Conservation (phyloP, 306 rosid species). For the Cicer judaicum region DNA sequence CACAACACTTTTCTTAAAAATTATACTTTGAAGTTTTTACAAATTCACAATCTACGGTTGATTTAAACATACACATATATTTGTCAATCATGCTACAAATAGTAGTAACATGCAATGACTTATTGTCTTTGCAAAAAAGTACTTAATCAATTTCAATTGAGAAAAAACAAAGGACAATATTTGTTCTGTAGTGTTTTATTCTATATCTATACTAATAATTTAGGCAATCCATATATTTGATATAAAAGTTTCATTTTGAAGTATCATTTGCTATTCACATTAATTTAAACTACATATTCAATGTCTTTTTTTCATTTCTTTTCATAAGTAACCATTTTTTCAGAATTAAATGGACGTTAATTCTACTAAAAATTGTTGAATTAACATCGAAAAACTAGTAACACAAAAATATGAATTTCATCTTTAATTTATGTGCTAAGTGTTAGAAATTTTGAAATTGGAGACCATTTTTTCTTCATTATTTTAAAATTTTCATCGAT, state of each 20-base stretch:
- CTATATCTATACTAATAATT: too few relatives aligned
- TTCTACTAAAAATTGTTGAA: neutral
- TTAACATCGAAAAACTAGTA: neutral
- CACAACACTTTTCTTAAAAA: neutral
- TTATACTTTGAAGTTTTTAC: too few relatives aligned
- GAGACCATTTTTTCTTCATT: neutral
- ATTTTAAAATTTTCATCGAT: neutral
- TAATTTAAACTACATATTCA: too few relatives aligned
- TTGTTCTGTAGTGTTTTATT: neutral
- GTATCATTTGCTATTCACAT: too few relatives aligned
- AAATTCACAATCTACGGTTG: too few relatives aligned
- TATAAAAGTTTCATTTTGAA: too few relatives aligned
- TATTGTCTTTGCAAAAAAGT: neutral
- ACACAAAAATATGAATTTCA: neutral
- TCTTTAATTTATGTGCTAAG: too few relatives aligned
- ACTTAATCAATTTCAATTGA: conserved; percentile 2
- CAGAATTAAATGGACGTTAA: too few relatives aligned
- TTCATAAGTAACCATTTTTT: too few relatives aligned
- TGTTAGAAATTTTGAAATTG: neutral
- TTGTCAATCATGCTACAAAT: neutral
- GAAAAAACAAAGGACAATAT: neutral
- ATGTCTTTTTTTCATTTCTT: too few relatives aligned
- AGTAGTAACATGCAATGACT: neutral
- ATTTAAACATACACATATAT: neutral
- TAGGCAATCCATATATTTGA: too few relatives aligned